Evolutionary conservation across 2,329 filamentous ascomycete species (phyloP).

Genomic region (Fusarium scirpi): DNA sequence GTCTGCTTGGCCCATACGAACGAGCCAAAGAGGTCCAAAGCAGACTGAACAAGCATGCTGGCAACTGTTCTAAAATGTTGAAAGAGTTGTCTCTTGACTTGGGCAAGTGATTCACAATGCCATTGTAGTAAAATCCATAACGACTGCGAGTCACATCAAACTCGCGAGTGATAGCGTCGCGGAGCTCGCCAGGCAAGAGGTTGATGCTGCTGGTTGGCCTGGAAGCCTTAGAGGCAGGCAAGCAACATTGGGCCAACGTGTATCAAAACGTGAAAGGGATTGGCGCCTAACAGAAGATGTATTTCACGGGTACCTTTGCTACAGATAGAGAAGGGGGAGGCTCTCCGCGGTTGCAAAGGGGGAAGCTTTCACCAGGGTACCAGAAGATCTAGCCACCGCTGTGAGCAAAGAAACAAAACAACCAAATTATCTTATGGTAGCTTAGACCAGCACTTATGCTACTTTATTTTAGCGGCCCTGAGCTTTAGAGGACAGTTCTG

Average conservation of each 20-base stretch:
- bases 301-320: too few relatives aligned
- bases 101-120: background rate
- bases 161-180: background rate
- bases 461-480: background rate
- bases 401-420: background rate
- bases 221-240: background rate
- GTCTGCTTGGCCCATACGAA: background rate
- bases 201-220: background rate
- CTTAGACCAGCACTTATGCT: background rate
- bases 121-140: background rate
- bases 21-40: background rate
- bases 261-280: too few relatives aligned
- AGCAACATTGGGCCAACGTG: too few relatives aligned
- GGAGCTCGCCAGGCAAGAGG: background rate
- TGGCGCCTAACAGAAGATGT: too few relatives aligned
- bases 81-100: background rate
- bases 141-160: background rate
- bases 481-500: background rate
- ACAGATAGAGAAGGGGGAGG: too few relatives aligned
- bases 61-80: accelerated
- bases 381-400: too few relatives aligned
- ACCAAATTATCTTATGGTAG: background rate
- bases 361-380: too few relatives aligned
- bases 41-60: background rate
- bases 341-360: too few relatives aligned